Conservation (phyloP, 2,329 filamentous ascomycete genomes). For the Samsoniella hepiali region DNA sequence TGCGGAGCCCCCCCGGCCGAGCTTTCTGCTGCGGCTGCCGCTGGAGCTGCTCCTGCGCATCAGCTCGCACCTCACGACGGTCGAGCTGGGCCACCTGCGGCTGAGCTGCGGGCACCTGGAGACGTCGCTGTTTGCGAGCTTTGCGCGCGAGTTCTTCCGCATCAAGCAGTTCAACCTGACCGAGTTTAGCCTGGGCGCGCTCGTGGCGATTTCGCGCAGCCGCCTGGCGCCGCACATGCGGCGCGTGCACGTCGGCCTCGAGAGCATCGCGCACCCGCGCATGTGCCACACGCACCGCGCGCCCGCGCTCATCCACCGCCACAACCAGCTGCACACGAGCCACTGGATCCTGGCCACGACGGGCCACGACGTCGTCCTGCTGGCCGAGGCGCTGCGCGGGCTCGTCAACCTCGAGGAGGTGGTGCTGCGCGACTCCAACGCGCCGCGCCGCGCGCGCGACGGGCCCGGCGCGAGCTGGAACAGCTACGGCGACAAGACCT, state of each 20-base stretch:
- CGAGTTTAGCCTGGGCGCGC: conserved; percentile 51
- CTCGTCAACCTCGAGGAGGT: conserved; percentile 54
- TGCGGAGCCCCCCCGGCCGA: background rate
- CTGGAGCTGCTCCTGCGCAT: conserved; percentile 58
- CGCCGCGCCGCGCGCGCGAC: conserved; percentile 48
- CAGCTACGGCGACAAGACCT: conserved; percentile 50
- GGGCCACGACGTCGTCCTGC: conserved; percentile 50
- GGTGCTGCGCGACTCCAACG: conserved; percentile 58
- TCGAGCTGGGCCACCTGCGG: conserved; percentile 54
- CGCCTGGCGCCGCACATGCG: conserved; percentile 39
- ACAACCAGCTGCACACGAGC: conserved; percentile 8
- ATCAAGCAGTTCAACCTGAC: conserved; percentile 65
- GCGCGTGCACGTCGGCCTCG: conserved; percentile 30
- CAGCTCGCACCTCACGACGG: conserved; percentile 49
- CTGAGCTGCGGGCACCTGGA: conserved; percentile 54
- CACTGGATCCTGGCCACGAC: conserved; percentile 34
- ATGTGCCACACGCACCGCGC: conserved; percentile 12
- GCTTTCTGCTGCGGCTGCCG: conserved; percentile 41
- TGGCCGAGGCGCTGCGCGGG: conserved; percentile 53
- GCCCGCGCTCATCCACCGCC: background rate
- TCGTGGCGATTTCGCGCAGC: conserved; percentile 51
- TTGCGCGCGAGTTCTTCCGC: conserved; percentile 61
- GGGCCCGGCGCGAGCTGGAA: conserved; percentile 41
- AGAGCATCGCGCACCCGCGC: conserved; percentile 10
- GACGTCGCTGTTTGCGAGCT: conserved; percentile 50